A percentile compares a stretch with the other conserved stretches of the same genome.
Conservation (phyloP, 164 flowering plant species). For the Nymphaea thermarum region DNA sequence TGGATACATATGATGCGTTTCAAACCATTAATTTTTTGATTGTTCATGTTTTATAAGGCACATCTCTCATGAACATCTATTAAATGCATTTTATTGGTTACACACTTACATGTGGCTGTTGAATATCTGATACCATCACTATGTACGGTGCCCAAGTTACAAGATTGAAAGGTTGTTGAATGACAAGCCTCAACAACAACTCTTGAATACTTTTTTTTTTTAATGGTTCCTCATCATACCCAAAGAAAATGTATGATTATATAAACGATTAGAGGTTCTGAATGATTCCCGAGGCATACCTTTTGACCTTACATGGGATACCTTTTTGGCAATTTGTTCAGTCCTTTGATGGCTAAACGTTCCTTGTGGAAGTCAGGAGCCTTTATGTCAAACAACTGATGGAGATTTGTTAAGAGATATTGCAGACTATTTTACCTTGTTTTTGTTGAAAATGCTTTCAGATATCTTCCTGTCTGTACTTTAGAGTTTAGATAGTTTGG, state of each 20-base stretch:
- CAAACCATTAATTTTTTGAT: no score
- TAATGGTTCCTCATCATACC: background rate
- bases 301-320: background rate
- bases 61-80: no score
- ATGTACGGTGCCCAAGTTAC: background rate
- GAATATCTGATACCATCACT: no score
- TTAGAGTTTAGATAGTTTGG: background rate
- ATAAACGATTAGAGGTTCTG: background rate
- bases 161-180: background rate
- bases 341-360: background rate
- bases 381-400: no score
- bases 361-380: background rate
- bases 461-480: background rate
- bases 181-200: background rate
- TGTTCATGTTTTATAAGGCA: no score
- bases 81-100: no score
- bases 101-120: no score
- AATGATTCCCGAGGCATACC: background rate
- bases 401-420: no score
- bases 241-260: background rate
- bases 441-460: background rate
- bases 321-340: background rate
- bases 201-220: background rate
- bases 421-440: background rate
- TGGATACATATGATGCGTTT: no score